Evolutionary conservation across 208 protist genomes (phyloP).

Genomic region (Leishmania arabica): DNA sequence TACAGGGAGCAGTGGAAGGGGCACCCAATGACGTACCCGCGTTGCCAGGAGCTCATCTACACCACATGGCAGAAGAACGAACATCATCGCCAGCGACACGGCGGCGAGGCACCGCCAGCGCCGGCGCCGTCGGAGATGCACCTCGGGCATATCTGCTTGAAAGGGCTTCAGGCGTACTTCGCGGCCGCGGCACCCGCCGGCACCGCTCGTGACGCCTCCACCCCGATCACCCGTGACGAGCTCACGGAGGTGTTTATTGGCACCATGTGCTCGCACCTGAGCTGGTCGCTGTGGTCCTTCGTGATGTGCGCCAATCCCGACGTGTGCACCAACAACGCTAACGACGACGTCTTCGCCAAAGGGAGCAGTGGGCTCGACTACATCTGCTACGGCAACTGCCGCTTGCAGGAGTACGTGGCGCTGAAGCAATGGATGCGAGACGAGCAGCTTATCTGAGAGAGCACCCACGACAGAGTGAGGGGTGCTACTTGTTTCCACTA

Average conservation of each 20-base stretch:
- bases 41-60: slow-evolving; percentile 72
- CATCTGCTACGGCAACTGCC: slow-evolving; percentile 76
- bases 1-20: slow-evolving; percentile 53
- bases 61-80: slow-evolving; percentile 45
- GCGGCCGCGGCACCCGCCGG: neutral
- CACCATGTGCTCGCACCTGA: slow-evolving; percentile 76
- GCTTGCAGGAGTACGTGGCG: slow-evolving; percentile 75
- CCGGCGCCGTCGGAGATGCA: slow-evolving; percentile 11
- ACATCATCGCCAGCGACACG: slow-evolving; percentile 10
- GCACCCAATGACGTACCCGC: slow-evolving; percentile 69
- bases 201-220: slow-evolving; percentile 5
- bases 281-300: slow-evolving; percentile 82
- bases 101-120: slow-evolving; percentile 7
- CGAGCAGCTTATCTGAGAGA: slow-evolving; percentile 35
- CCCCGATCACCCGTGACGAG: slow-evolving; percentile 48
- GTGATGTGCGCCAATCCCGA: slow-evolving; percentile 72
- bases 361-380: slow-evolving; percentile 87
- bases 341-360: slow-evolving; percentile 54
- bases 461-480: neutral
- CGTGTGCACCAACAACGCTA: slow-evolving; percentile 50
- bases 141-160: slow-evolving; percentile 36
- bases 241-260: slow-evolving; percentile 74
- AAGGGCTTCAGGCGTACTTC: slow-evolving; percentile 43
- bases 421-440: slow-evolving; percentile 72
- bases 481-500: neutral